These are phyloP conservation scores for Phlebiopsis flavidoalba DNA, from an alignment of 768 basidiomycete genomes.

Conservation along the genomic window DNA sequence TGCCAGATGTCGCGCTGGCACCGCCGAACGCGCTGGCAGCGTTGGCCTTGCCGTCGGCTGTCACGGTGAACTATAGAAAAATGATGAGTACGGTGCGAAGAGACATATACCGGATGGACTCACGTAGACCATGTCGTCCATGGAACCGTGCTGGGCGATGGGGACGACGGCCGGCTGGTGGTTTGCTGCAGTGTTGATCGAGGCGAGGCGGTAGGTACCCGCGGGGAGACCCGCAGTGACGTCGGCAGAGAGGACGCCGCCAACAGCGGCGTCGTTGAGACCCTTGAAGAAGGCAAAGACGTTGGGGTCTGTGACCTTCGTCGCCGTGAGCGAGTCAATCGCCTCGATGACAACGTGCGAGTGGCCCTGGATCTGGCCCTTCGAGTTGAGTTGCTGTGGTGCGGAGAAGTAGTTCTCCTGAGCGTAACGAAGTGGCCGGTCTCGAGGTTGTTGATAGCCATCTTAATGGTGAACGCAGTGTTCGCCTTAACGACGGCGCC, in stretches of 20 bases:
- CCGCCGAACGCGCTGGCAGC: slow-evolving; percentile 9
- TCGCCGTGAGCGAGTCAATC: slow-evolving; percentile 42
- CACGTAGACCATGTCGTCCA: slow-evolving; percentile 38
- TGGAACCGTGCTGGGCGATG: slow-evolving; percentile 36
- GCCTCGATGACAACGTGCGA: slow-evolving; percentile 56
- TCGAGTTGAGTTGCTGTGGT: slow-evolving; percentile 40
- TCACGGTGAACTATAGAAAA: slow-evolving; percentile 20
- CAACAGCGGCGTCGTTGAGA: slow-evolving; percentile 40
- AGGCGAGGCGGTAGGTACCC: slow-evolving; percentile 36
- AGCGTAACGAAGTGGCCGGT: slow-evolving; percentile 58
- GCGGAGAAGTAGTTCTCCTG: slow-evolving; percentile 47
- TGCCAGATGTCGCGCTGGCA: not conserved
- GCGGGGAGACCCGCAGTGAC: slow-evolving; percentile 40
- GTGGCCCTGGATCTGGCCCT: slow-evolving; percentile 56
- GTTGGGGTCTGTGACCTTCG: slow-evolving; percentile 41
- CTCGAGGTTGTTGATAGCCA: slow-evolving; percentile 41
- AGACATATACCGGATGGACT: slow-evolving; percentile 5
- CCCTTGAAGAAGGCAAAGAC: slow-evolving; percentile 57
- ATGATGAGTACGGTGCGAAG: not conserved
- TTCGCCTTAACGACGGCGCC: slow-evolving; percentile 40
- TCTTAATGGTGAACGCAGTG: slow-evolving; percentile 46
- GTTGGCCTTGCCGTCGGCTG: slow-evolving; percentile 14
- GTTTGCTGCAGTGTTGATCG: slow-evolving; percentile 43
- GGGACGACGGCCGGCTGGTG: slow-evolving; percentile 35
- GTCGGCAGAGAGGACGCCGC: slow-evolving; percentile 34